Base-by-base conservation (phyloP, 1,284 basidiomycete genomes). In the Cerrena zonata region DNA sequence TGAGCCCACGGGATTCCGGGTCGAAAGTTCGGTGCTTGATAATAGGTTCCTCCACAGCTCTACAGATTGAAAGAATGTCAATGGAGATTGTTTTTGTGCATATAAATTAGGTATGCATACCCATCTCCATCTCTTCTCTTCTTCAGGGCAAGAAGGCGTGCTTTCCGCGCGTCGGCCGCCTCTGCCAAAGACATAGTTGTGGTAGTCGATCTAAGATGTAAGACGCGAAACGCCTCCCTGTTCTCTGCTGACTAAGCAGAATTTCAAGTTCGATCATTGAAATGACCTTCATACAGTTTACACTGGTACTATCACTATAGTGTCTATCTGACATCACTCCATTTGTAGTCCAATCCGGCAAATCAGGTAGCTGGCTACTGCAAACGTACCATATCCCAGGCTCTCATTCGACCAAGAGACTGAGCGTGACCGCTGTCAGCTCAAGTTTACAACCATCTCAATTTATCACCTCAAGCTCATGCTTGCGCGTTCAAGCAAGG, bases 21-120 rank as follows among this genome's bases (percentile, higher is more conserved):
- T 95, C 91, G 67, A 89, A 95, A 61, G 92, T 93, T 41, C 92
- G 80, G 58, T 77, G 82, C 61, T 84, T 84, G 52, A 94, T 75
- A 51, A 91, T 71, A 25, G 84, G 74, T 53, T 77, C 77, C 40
- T 60, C 63, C 3, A 48, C 45, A 42, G 53, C 58, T 24, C 61
- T 63, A 42, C 44, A 48, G 37, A 18, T 30, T 37, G 18, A 48
- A 21, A 5, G 4, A 15, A 21, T 39, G 5, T 15, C 13, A 10
- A 5, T 22, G 5, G 5, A 23, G 41, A 42, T 19, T 10, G 5
- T 42, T 13, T 15, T 7, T 22, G 21, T 15, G 5, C 3, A 66
- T 71, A 50, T 58, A 80, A 79, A 64, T 65, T 45, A 70, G 64
- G 38, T 63, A 65, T 19, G 53, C 63, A 19, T 58, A 63, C 23